Conservation (phyloP, 306 rosid species). For the Bauhinia variegata region DNA sequence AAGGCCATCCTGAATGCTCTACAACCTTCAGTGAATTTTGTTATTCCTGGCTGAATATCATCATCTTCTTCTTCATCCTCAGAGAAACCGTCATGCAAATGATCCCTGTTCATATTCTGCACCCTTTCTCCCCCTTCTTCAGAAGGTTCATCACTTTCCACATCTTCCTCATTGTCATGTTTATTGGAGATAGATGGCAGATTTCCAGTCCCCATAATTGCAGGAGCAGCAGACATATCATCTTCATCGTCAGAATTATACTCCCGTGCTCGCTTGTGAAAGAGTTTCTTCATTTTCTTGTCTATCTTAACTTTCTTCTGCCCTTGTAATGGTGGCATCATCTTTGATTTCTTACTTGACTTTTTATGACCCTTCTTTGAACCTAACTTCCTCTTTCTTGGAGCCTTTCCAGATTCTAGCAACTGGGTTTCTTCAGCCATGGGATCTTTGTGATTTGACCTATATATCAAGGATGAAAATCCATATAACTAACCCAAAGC, state of each 20-base stretch:
- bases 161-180: conserved; percentile 18
- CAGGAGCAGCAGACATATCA: conserved; percentile 37
- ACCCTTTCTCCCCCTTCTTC: conserved; percentile 40
- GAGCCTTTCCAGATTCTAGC: conserved; percentile 42
- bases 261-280: conserved; percentile 71
- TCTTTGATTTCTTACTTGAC: conserved; percentile 53
- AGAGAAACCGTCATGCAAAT: conserved; percentile 33
- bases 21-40: conserved; percentile 76
- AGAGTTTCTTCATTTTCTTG: conserved; percentile 75
- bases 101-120: conserved; percentile 24
- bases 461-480: neutral
- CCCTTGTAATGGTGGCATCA: conserved; percentile 41
- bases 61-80: conserved; percentile 67
- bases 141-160: conserved; percentile 42
- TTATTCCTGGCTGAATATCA: conserved; percentile 72
- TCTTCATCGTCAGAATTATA: conserved; percentile 78
- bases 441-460: conserved; percentile 19
- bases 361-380: conserved; percentile 49
- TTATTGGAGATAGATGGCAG: conserved; percentile 10
- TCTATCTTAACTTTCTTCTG: conserved; percentile 66
- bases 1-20: conserved; percentile 84
- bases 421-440: conserved; percentile 66
- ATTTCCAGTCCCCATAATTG: conserved; percentile 1
- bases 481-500: no score
- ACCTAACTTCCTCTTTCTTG: conserved; percentile 58